phyloP scores from a whole-genome alignment of 331 rosid species.

The Cucumis variabilis region DNA sequence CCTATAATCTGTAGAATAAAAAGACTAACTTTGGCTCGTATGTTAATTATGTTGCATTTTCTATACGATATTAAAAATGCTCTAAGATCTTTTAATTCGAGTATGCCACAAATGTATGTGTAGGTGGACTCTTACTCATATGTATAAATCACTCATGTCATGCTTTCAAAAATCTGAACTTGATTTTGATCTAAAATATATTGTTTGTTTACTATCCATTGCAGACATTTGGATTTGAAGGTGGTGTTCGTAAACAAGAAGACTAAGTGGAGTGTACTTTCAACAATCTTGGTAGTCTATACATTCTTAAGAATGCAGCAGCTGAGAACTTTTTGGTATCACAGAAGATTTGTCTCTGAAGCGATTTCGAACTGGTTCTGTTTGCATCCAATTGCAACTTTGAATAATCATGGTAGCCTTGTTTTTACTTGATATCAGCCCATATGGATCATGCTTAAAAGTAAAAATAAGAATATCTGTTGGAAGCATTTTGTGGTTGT shows the following conservation, averaged over 20 bases:
- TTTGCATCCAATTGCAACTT: not conserved
- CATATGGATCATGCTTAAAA: not conserved
- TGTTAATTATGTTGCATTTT: not conserved
- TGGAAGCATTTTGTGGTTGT: not conserved
- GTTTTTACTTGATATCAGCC: not conserved
- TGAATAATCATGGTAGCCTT: not conserved
- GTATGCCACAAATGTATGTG: too few species aligned
- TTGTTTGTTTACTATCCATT: not conserved
- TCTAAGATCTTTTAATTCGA: too few species aligned
- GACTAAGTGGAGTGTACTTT: slow-evolving; percentile 79
- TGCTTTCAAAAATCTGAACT: not conserved
- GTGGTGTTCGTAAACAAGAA: slow-evolving; percentile 91
- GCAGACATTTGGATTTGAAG: slow-evolving; percentile 81
- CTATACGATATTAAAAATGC: too few species aligned
- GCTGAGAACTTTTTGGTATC: slow-evolving; percentile 89
- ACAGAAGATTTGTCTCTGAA: slow-evolving; percentile 92
- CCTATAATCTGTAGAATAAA: too few species aligned
- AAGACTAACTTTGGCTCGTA: not conserved
- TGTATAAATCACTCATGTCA: not conserved
- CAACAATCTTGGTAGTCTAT: slow-evolving; percentile 75
- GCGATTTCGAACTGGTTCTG: slow-evolving; percentile 93
- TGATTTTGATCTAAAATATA: not conserved
- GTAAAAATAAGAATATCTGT: not conserved
- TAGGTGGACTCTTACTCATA: not conserved
- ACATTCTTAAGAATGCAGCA: slow-evolving; percentile 88